phyloP scores from a whole-genome alignment of 495 filamentous ascomycete species.

The Penicillium nucicola region DNA sequence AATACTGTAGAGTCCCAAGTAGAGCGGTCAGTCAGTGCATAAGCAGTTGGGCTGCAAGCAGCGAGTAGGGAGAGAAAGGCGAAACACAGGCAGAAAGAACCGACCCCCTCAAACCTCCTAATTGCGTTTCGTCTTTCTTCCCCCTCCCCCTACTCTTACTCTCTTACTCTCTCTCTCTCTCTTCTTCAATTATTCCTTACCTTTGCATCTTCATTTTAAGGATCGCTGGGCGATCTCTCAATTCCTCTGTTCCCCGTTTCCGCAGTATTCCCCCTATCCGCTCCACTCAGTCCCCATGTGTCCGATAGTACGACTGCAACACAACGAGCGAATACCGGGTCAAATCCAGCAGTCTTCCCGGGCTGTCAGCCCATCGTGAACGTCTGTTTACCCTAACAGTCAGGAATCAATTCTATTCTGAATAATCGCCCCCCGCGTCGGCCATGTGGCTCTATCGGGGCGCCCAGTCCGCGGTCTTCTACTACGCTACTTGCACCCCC shows the following conservation, averaged over 20 bases:
- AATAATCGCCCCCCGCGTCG: conserved; percentile 12
- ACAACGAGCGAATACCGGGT: conserved; percentile 20
- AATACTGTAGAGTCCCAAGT: too few relatives aligned
- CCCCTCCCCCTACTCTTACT: neutral
- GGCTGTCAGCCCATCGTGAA: conserved; percentile 26
- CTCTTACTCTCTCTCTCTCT: neutral
- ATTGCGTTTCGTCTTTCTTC: conserved; percentile 8
- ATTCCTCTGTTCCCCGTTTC: conserved; percentile 12
- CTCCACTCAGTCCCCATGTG: conserved; percentile 40
- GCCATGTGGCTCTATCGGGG: conserved; percentile 55
- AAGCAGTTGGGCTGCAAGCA: conserved; percentile 1
- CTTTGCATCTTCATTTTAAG: conserved; percentile 7
- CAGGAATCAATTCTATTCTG: neutral
- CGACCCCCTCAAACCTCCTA: conserved; percentile 2
- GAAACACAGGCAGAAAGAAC: conserved; percentile 7
- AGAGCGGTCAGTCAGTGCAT: neutral
- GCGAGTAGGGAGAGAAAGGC: neutral
- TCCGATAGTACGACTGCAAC: conserved; percentile 27
- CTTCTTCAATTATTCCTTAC: conserved; percentile 5
- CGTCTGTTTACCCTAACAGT: neutral
- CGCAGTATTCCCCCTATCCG: conserved; percentile 13
- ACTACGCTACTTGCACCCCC: conserved; percentile 78
- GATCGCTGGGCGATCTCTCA: conserved; percentile 40
- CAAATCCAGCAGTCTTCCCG: conserved; percentile 22
- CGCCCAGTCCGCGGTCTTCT: conserved; percentile 80